Evolutionary conservation across 331 rosid genomes (phyloP), one percentile per base, ranked within the genome.

Genomic region (Acacia concinna): DNA sequence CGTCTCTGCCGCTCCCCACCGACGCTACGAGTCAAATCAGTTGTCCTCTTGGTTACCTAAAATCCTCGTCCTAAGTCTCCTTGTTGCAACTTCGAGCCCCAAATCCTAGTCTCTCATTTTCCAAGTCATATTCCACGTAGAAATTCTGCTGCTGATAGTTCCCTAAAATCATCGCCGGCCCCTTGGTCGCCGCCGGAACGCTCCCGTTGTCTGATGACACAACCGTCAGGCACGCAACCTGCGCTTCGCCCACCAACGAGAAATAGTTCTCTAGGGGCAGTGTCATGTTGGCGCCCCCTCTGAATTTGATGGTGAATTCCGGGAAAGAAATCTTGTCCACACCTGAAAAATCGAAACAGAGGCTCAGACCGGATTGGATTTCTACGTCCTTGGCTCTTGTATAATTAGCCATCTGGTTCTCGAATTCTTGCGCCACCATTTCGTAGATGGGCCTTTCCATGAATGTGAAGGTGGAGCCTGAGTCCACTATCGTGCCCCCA

Each of bases 401-500:
- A 69, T 76, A 87, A 69, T 90, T 87, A 0, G 28, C 76, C 90
- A 93, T 72, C 73, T 93, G 98, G 10, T 81, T 77, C 73, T 78
- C 90, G 34, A 96, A 87, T 41, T 81, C 90, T 9, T 25, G 17
- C 0, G 91, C 81, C 66, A 96, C 91, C 31, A 86, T 54, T 0
- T 89, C 88, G 23, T 75, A 91, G 5, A 91, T 73, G 2, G 93
- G 84, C 60, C 47, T 57, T 51, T 96, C 99, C 91, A 96, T 85
- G 83, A 81, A 90, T 21, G 99, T 91, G 78, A 91, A 87, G 11
- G 98, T 93, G 31, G 94, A 71, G 1, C 99, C 99, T 3, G 98
- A 93, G 75, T 96, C 99, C 3, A 93, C 92, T 8, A 93, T 87
- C 3, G 98, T 81, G n/a, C 99, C 99, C 0, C 99, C 99, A 17